phyloP scores from a whole-genome alignment of 176 grass and related monocot species.

The Zoysia japonica region DNA sequence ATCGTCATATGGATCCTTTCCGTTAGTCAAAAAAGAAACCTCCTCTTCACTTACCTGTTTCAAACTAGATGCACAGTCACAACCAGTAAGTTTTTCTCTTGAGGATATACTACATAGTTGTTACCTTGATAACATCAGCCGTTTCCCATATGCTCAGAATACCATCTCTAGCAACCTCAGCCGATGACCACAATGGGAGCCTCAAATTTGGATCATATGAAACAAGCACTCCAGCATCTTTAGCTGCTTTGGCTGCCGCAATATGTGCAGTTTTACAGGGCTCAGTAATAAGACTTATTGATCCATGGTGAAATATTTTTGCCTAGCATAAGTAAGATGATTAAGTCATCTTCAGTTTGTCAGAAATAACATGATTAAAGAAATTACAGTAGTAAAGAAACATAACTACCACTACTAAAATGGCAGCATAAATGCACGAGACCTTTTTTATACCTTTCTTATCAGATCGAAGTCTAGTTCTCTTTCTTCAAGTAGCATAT shows the following conservation, averaged over 20 bases:
- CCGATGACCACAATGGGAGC: slow-evolving; percentile 87
- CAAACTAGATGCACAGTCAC: slow-evolving; percentile 31
- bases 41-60: slow-evolving; percentile 96
- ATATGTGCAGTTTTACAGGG: slow-evolving; percentile 92
- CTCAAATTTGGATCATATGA: slow-evolving; percentile 97
- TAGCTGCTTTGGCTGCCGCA: slow-evolving; percentile 78
- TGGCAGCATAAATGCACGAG: background rate
- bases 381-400: background rate
- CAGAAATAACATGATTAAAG: slow-evolving; percentile 31
- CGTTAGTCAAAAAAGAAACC: slow-evolving; percentile 83
- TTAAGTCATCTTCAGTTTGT: slow-evolving; percentile 32
- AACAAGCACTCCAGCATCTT: slow-evolving; percentile 86
- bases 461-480: slow-evolving; percentile 92
- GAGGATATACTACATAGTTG: background rate
- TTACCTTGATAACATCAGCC: slow-evolving; percentile 95
- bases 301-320: slow-evolving; percentile 94
- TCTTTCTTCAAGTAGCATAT: slow-evolving; percentile 93
- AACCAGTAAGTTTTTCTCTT: slow-evolving; percentile 3
- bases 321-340: slow-evolving; percentile 55
- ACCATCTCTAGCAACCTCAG: slow-evolving; percentile 85
- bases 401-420: slow-evolving; percentile 14
- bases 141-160: slow-evolving; percentile 91
- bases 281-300: slow-evolving; percentile 98
- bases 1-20: slow-evolving; percentile 93
- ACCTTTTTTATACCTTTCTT: slow-evolving; percentile 60